A percentile compares a stretch with the other conserved stretches of the same genome.
Evolutionary conservation across 805 yeast species (phyloP).

Genomic region (Wickerhamomyces xylosicus): DNA sequence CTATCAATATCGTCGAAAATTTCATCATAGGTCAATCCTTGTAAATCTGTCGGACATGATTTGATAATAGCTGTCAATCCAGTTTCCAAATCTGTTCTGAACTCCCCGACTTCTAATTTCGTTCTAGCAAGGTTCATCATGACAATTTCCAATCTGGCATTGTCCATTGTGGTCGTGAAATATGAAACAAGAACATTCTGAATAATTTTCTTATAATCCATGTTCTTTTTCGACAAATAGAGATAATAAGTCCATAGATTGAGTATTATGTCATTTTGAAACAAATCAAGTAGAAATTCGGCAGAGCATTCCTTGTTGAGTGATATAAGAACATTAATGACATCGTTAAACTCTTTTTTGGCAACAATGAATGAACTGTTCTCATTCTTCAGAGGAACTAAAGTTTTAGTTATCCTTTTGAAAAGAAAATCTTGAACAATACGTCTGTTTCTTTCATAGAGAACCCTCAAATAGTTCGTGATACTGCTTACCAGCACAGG

Average conservation of each 20-base stretch:
- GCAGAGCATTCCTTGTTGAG: conserved; percentile 35
- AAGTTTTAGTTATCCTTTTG: conserved; percentile 32
- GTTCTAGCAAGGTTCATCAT: conserved; percentile 22
- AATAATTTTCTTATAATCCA: conserved; percentile 22
- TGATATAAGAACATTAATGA: conserved; percentile 56
- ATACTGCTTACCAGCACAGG: conserved; percentile 51
- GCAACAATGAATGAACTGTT: conserved; percentile 24
- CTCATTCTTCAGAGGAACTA: conserved; percentile 26
- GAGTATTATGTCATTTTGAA: conserved; percentile 16
- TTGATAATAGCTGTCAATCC: conserved; percentile 25
- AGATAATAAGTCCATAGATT: conserved; percentile 27
- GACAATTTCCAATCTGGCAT: conserved; percentile 16
- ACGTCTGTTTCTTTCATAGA: conserved; percentile 38
- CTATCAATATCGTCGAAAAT: conserved; percentile 34
- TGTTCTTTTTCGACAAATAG: conserved; percentile 21
- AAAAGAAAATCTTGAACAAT: conserved; percentile 54
- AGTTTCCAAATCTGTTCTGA: conserved; percentile 24
- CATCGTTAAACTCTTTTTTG: conserved; percentile 47
- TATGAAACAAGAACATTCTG: conserved; percentile 23
- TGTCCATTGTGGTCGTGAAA: conserved; percentile 20
- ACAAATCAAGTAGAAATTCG: conserved; percentile 25
- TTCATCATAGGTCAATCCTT: conserved; percentile 15
- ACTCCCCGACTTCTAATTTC: conserved; percentile 26
- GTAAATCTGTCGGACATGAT: conserved; percentile 1
- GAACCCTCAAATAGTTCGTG: conserved; percentile 39